Evolutionary conservation across 1,284 basidiomycete species (phyloP), one percentile per base, ranked within the genome.

Genomic region (Sanghuangporus sanghuang): DNA sequence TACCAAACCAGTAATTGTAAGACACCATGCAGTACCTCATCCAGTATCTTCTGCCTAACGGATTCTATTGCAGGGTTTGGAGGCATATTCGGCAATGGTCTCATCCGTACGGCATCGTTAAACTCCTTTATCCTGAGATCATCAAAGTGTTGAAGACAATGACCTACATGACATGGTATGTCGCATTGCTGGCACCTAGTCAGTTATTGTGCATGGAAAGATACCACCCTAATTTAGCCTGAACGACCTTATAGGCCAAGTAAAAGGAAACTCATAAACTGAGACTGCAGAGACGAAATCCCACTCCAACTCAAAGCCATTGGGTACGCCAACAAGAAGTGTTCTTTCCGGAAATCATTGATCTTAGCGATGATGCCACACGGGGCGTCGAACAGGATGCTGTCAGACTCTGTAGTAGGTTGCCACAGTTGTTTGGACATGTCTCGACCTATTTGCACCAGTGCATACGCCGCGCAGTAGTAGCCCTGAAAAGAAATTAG

Each of bases 1-100:
- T 64, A 90, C 89, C 71, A 96, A 76, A 23, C 91, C 92, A 16
- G 94, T 88, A 68, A 96, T 93, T 95, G 86, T 68, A 93, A 76
- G 0, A 94, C 92, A 35, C 89, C 88, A 71, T 93, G 89, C 65
- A 94, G 72, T 1, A 92, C 90, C 73, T 96, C 93, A 38, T 91
- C 85, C 62, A 82, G 79, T 27, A 95, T 81, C 72, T 87, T 87
- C 56, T 84, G 80, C 74, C 86, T 87, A 56, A 85, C 74, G 49
- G 77, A 78, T 66, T 92, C 86, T 50, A 71, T 63, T 67, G 66
- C 58, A 76, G 74, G 67, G 78, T 80, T 42, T 73, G 72, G 38
- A 75, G 72, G 56, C 50, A 77, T 69, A 48, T 73, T 73, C 32
- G 73, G 71, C 40, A 77, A 71, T 44, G 77, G 72, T 36, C 75